Evolutionary conservation across 2,329 filamentous ascomycete genomes (phyloP).

Genomic region (Lecanicillium sp.): DNA sequence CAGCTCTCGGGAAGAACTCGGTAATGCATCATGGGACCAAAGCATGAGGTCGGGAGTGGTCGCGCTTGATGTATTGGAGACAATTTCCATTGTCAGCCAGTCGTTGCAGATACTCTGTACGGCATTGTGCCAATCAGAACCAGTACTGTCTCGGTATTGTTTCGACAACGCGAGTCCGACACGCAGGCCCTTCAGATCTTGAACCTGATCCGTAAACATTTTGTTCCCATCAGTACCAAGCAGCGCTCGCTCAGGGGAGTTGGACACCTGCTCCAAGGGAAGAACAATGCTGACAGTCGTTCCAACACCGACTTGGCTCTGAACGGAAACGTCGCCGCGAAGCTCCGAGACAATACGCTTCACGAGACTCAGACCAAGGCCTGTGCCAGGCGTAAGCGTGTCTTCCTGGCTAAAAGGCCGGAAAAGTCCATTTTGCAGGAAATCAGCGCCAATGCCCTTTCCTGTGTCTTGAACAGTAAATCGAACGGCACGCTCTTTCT

Average conservation of each 20-base stretch:
- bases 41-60: conserved; percentile 20
- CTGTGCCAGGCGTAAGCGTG: conserved; percentile 49
- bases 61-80: conserved; percentile 8
- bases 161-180: neutral
- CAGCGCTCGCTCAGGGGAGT: neutral
- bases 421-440: conserved; percentile 50
- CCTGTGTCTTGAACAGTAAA: conserved; percentile 41
- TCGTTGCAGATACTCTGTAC: conserved; percentile 16
- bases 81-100: conserved; percentile 20
- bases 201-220: neutral
- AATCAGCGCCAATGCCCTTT: conserved; percentile 55
- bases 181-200: conserved; percentile 1
- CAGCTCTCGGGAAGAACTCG: neutral
- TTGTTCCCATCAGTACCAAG: neutral
- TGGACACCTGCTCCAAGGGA: neutral
- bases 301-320: conserved; percentile 42
- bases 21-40: conserved; percentile 9
- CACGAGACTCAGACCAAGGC: conserved; percentile 56
- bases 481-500: neutral
- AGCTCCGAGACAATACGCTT: conserved; percentile 51
- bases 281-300: conserved; percentile 22
- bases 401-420: conserved; percentile 58
- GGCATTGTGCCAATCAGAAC: conserved; percentile 1
- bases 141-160: neutral
- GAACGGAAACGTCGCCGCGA: conserved; percentile 49